Base-by-base conservation (phyloP, 345 rosid genomes). In the Citrus australasica region DNA sequence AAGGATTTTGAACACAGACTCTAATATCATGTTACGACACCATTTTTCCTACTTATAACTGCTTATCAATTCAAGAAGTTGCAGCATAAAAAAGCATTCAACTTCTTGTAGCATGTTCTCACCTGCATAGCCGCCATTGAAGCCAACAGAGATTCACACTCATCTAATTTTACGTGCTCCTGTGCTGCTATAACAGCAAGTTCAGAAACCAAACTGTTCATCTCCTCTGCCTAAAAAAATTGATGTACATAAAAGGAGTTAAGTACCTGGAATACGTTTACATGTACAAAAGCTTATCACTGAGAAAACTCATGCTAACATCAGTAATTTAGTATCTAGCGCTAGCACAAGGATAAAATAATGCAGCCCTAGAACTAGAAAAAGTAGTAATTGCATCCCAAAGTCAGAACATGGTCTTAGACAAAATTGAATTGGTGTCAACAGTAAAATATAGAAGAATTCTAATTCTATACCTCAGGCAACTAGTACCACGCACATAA, bases 121-220 rank as follows among this genome's bases (percentile, higher is more conserved):
- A 93, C 98, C 97, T 93, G 94, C 90, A 86, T 80, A 48, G 87
- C 89, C 60, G 92, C 86, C 0, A 90, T 84, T 67, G 96, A 87
- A 84, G 87, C 87, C 86, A 95, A 83, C 14, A 95, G 83, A 77
- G 86, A 71, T 88, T 93, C 92, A 77, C 92, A 93, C 67, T 88
- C 87, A 25, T 78, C 90, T 78, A 95, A 88, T 90, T 89, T 79
- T 66, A 85, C 77, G 35, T 82, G 88, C 85, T 92, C 98, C 63
- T 77, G 82, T 59, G 82, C 86, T 33, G 84, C 84, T 78, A 85
- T 75, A 81, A 79, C 74, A 69, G 94, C 94, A 73, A 93, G 93
- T 80, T 89, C 92, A 22, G 90, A 91, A 78, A 88, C 90, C 86
- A 86, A 83, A 56, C 73, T 78, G 65, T 87, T 88, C 85, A 86